Percentiles rank a stretch among this genome's conserved stretches.
phyloP scores from a whole-genome alignment of 2,329 filamentous ascomycete genomes.

The Dactylonectria macrodidyma region DNA sequence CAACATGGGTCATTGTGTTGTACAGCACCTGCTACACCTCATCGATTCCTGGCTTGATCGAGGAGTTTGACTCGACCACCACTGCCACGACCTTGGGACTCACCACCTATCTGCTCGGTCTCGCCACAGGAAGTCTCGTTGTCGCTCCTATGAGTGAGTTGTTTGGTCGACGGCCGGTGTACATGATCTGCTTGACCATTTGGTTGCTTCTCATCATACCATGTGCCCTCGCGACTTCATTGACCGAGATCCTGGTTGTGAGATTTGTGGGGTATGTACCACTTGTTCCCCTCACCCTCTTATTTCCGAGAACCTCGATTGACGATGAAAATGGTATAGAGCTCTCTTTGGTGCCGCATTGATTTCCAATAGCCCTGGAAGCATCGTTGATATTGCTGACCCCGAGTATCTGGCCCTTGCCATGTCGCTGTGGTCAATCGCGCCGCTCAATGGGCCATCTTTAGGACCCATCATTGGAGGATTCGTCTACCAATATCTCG shows the following conservation, averaged over 20 bases:
- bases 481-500: slow-evolving; percentile 78
- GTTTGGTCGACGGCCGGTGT: slow-evolving; percentile 78
- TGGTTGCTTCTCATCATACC: slow-evolving; percentile 82
- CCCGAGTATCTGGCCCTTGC: slow-evolving; percentile 86
- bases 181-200: slow-evolving; percentile 73
- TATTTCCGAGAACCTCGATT: neutral
- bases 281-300: neutral
- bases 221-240: slow-evolving; percentile 77
- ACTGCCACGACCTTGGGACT: slow-evolving; percentile 81
- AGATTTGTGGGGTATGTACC: slow-evolving; percentile 77
- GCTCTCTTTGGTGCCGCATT: slow-evolving; percentile 78
- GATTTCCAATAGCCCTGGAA: slow-evolving; percentile 87
- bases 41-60: slow-evolving; percentile 77
- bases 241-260: slow-evolving; percentile 78
- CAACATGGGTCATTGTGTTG: slow-evolving; percentile 70
- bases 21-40: slow-evolving; percentile 87
- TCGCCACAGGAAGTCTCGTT: slow-evolving; percentile 80
- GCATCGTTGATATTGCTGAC: slow-evolving; percentile 85
- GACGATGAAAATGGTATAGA: slow-evolving; percentile 21
- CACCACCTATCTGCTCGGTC: slow-evolving; percentile 83
- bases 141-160: slow-evolving; percentile 82
- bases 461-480: slow-evolving; percentile 74
- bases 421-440: slow-evolving; percentile 87
- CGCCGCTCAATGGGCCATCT: slow-evolving; percentile 83
- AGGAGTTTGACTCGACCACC: slow-evolving; percentile 73